Evolutionary conservation across 208 protist species (phyloP).

Genomic region (Porcisia hertigi): DNA sequence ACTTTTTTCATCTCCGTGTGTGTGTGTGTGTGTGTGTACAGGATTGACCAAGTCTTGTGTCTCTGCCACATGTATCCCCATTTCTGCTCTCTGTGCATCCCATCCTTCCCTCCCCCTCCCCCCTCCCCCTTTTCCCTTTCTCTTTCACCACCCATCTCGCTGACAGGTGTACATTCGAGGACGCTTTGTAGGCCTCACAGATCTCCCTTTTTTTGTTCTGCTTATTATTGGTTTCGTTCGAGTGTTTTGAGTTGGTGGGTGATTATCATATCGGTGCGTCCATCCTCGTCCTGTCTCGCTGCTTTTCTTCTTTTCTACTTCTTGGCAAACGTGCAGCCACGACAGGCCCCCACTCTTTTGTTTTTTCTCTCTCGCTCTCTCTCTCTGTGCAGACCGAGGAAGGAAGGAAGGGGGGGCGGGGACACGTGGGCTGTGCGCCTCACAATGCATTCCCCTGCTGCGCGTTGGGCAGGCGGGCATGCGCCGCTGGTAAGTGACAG

Average conservation of each 20-base stretch:
- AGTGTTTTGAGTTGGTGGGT: too few species aligned
- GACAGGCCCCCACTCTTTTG: too few species aligned
- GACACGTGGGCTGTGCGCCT: not conserved
- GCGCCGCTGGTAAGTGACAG: slow-evolving; percentile 8
- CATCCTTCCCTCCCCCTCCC: not conserved
- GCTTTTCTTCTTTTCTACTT: too few species aligned
- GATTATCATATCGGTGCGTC: too few species aligned
- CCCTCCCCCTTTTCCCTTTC: not conserved
- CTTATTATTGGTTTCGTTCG: too few species aligned
- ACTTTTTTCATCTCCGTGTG: not conserved
- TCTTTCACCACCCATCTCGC: not conserved
- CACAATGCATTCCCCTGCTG: not conserved
- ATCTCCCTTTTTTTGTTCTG: too few species aligned
- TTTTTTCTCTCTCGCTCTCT: too few species aligned
- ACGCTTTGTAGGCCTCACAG: not conserved
- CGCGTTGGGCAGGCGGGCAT: slow-evolving; percentile 1
- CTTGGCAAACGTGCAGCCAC: too few species aligned
- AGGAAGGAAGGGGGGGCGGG: not conserved
- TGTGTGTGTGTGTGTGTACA: not conserved
- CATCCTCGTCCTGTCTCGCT: too few species aligned
- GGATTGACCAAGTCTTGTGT: not conserved
- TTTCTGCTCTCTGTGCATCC: not conserved
- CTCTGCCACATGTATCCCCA: not conserved
- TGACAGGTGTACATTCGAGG: not conserved
- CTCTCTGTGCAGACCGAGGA: not conserved